Evolutionary conservation across 371 early-diverging fungal species (phyloP).

Genomic region (Thermomucor indicae-seudaticae): DNA sequence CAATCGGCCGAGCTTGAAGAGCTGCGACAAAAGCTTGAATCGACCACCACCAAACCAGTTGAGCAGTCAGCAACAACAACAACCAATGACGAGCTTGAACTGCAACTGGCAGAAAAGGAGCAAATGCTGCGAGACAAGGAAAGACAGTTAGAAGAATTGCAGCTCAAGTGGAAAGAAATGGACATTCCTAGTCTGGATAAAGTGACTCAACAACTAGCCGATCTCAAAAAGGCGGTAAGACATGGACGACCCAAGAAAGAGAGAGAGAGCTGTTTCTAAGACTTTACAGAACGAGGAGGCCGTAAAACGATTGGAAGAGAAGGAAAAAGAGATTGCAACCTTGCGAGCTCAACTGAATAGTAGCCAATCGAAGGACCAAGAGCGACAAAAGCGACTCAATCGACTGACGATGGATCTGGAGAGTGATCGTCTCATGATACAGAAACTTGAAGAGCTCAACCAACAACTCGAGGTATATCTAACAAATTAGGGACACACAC

Average conservation of each 20-base stretch:
- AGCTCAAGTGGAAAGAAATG: conserved; percentile 24
- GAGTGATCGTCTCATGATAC: conserved; percentile 34
- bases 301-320: conserved; percentile 29
- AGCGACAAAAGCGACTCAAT: conserved; percentile 31
- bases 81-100: conserved; percentile 6
- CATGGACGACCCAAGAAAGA: background rate
- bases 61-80: background rate
- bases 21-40: conserved; percentile 17
- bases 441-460: conserved; percentile 41
- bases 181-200: conserved; percentile 37
- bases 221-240: conserved; percentile 35
- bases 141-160: conserved; percentile 24
- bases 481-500: no score
- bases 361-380: conserved; percentile 23
- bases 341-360: conserved; percentile 30
- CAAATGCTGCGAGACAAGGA: conserved; percentile 24
- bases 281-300: conserved; percentile 33
- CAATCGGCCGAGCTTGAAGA: conserved; percentile 36
- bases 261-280: background rate
- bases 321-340: conserved; percentile 35
- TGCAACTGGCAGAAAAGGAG: conserved; percentile 29
- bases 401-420: conserved; percentile 43
- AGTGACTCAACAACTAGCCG: conserved; percentile 33
- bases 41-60: conserved; percentile 3
- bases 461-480: conserved; percentile 41